Evolutionary conservation across 305 asterid genomes (phyloP), one percentile per base, ranked within the genome.

Genomic region (Fraxinus dipetala): DNA sequence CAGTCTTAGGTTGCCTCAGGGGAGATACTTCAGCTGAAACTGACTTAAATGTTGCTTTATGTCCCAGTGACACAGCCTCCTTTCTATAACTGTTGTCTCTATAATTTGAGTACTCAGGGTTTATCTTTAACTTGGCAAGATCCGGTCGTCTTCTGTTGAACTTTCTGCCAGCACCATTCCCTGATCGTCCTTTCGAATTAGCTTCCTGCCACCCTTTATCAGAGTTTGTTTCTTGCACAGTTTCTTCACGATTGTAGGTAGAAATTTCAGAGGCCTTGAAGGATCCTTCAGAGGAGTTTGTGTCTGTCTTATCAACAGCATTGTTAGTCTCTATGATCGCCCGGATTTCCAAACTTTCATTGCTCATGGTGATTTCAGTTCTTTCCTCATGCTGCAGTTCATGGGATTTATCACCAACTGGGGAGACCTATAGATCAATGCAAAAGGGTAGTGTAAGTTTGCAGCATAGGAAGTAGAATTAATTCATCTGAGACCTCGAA

Each of bases 191-290:
- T 90, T 92, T 95, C 0, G 97, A 81, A 81, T 88, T 91, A 70
- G 99, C 99, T 88, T 95, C 99, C 83, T 93, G 97, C 99, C 99
- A 97, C 75, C 98, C 99, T 81, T 93, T 95, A 65, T 93, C 99
- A 30, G 97, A 90, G 81, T 87, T 90, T 28, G 85, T 79, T 83
- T 90, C 99, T 77, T 81, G 89, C 59, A 75, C 80, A 45, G 79
- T 74, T 88, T 87, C 91, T 86, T 85, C 92, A 79, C 56, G 85
- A 76, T 81, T 83, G 36, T 81, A 35, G 38, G 11, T 78, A 73
- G 87, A 63, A 80, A 38, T 28, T 80, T 86, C 78, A 65, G 77
- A 69, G 80, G 65, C 86, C 83, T 83, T 84, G 34, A 72, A 10
- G 76, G 80, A 72, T 80, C 87, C 90, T 80, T 63, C 86, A 26